Conservation (phyloP, 1,284 basidiomycete species). For the Rhodotorula sp. region DNA sequence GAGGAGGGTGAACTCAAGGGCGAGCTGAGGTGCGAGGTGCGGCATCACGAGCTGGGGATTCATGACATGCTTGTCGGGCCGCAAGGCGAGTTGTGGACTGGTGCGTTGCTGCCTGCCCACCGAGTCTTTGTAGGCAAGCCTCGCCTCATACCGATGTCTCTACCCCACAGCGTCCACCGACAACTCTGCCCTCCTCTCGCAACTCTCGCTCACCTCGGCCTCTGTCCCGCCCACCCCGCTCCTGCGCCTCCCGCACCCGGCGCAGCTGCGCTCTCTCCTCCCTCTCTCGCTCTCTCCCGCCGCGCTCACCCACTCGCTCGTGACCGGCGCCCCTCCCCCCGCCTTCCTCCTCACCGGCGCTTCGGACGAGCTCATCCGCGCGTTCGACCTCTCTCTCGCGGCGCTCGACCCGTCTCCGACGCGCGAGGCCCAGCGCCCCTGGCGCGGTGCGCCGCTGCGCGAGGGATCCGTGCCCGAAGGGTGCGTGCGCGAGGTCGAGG, state of each 20-base stretch:
- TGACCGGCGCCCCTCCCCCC: constrained; percentile 48
- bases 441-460: constrained; percentile 22
- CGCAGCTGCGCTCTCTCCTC: constrained; percentile 69
- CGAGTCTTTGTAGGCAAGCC: no score
- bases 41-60: constrained; percentile 66
- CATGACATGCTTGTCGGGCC: constrained; percentile 65
- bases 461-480: constrained; percentile 28
- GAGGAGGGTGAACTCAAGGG: constrained; percentile 51
- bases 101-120: constrained; percentile 54
- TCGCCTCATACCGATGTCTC: background rate
- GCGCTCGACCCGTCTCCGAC: constrained; percentile 28
- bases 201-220: constrained; percentile 51
- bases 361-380: constrained; percentile 74
- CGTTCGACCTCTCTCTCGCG: constrained; percentile 50
- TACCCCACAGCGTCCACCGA: constrained; percentile 72
- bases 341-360: constrained; percentile 66
- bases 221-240: constrained; percentile 51
- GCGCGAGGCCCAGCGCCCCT: constrained; percentile 13
- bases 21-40: constrained; percentile 56
- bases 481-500: constrained; percentile 66
- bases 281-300: constrained; percentile 63
- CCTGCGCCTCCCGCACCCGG: constrained; percentile 64
- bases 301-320: constrained; percentile 55
- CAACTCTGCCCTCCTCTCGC: constrained; percentile 68
- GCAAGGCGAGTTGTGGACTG: constrained; percentile 76